A percentile compares a stretch with the other conserved stretches of the same genome.
phyloP scores from a whole-genome alignment of 495 filamentous ascomycete species.

The Daldinia loculata region DNA sequence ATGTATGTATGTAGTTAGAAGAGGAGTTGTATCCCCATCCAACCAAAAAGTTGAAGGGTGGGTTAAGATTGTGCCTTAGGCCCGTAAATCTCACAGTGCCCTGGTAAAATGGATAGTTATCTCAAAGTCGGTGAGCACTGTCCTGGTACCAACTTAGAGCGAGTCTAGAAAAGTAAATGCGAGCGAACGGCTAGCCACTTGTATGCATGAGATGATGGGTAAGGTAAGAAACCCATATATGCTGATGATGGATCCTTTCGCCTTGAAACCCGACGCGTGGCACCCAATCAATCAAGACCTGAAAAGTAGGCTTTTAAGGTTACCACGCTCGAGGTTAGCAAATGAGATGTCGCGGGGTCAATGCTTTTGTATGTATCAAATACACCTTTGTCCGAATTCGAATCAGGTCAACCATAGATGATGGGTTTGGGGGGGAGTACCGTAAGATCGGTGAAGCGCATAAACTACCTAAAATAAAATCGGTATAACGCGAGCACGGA shows the following conservation, averaged over 20 bases:
- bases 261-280: constrained; percentile 34
- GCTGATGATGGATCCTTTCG: constrained; percentile 37
- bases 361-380: neutral
- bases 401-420: constrained; percentile 4
- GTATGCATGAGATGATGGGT: constrained; percentile 35
- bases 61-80: constrained; percentile 30
- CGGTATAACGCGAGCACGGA: constrained; percentile 29
- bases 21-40: constrained; percentile 28
- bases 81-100: constrained; percentile 29
- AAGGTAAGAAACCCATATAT: constrained; percentile 38
- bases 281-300: constrained; percentile 38
- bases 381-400: constrained; percentile 13
- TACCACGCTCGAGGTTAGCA: constrained; percentile 24
- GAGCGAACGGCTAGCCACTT: constrained; percentile 26
- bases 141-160: neutral
- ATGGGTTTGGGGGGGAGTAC: constrained; percentile 9
- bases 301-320: constrained; percentile 10
- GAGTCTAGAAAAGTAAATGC: constrained; percentile 6
- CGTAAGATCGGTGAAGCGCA: constrained; percentile 29
- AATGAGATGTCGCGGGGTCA: constrained; percentile 41
- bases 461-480: constrained; percentile 23
- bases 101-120: constrained; percentile 9
- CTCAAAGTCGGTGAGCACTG: constrained; percentile 14
- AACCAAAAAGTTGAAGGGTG: constrained; percentile 10
- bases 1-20: constrained; percentile 27